A percentile compares a stretch with the other conserved stretches of the same genome.
Evolutionary conservation across 257 asterid genomes (phyloP).

Genomic region (Fraxinus anomala): DNA sequence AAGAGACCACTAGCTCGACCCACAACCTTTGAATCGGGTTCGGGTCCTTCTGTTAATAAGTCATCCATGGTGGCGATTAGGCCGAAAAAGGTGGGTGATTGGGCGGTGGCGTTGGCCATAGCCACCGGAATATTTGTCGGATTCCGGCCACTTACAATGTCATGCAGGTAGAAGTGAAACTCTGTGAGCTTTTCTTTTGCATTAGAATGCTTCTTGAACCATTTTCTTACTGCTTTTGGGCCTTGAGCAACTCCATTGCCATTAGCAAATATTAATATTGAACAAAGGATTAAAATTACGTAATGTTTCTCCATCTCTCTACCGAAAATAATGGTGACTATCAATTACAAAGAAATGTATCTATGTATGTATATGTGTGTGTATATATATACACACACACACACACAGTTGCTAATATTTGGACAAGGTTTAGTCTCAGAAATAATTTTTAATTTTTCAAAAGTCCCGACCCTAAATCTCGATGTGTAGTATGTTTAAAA

Average conservation of each 20-base stretch:
- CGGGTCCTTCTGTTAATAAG: conserved; percentile 7
- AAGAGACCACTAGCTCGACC: conserved; percentile 11
- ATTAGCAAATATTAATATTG: background rate
- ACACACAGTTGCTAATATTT: too few species aligned
- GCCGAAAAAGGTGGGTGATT: background rate
- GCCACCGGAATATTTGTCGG: conserved; percentile 4
- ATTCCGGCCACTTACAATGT: background rate
- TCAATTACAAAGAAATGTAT: background rate
- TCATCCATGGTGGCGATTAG: conserved; percentile 11
- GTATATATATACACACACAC: too few species aligned
- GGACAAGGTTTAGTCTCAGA: too few species aligned
- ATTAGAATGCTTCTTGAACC: background rate
- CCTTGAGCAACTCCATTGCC: background rate
- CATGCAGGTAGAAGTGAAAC: conserved; percentile 15
- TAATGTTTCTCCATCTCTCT: background rate
- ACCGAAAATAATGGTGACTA: background rate
- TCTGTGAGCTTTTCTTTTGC: background rate
- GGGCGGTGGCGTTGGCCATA: background rate
- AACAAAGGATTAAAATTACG: background rate
- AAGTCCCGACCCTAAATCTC: too few species aligned
- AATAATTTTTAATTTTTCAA: too few species aligned
- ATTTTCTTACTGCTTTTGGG: background rate
- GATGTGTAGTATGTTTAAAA: too few species aligned
- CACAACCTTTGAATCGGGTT: background rate
- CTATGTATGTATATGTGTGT: too few species aligned